A percentile compares a stretch with the other conserved stretches of the same genome.
Conservation (phyloP, 2,329 filamentous ascomycete genomes). For the Aspergillus novofumigatus region DNA sequence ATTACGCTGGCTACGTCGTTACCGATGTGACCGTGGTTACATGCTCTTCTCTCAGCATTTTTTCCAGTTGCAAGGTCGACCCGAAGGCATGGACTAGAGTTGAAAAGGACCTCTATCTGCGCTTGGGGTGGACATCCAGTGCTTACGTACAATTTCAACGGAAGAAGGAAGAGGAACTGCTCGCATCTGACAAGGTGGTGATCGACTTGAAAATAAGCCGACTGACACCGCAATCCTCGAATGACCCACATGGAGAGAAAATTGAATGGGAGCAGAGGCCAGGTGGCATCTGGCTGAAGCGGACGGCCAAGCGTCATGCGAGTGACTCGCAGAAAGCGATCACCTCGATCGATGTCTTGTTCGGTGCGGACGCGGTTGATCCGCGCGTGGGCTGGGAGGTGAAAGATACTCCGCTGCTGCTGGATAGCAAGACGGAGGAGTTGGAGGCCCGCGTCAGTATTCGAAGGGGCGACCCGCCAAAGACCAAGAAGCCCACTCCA, state of each 20-base stretch:
- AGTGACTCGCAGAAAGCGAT: constrained; percentile 71
- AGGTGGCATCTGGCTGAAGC: constrained; percentile 76
- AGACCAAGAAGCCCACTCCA: constrained; percentile 65
- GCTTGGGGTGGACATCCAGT: constrained; percentile 66
- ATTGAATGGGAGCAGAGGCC: constrained; percentile 74
- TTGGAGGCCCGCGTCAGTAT: constrained; percentile 74
- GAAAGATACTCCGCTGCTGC: constrained; percentile 66
- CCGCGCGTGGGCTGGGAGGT: constrained; percentile 82
- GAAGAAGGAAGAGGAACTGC: constrained; percentile 81
- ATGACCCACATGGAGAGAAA: constrained; percentile 51
- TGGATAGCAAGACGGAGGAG: constrained; percentile 58
- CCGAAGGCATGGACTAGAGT: constrained; percentile 71
- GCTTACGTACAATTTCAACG: constrained; percentile 79
- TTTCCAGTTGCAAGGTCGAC: constrained; percentile 73
- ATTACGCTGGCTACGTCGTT: constrained; percentile 78
- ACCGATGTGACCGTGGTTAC: constrained; percentile 77
- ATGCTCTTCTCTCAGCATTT: constrained; percentile 70
- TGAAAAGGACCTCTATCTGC: constrained; percentile 84
- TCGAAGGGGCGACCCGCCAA: constrained; percentile 64
- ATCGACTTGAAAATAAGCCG: constrained; percentile 73
- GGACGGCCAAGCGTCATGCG: constrained; percentile 66
- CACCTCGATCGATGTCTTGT: constrained; percentile 80
- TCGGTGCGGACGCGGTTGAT: constrained; percentile 87
- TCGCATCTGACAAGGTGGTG: constrained; percentile 69
- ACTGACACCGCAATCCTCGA: constrained; percentile 60